These are phyloP conservation scores for Tolypocladium inflatum DNA, from an alignment of 2,329 filamentous ascomycete genomes.

Conservation along the genomic window DNA sequence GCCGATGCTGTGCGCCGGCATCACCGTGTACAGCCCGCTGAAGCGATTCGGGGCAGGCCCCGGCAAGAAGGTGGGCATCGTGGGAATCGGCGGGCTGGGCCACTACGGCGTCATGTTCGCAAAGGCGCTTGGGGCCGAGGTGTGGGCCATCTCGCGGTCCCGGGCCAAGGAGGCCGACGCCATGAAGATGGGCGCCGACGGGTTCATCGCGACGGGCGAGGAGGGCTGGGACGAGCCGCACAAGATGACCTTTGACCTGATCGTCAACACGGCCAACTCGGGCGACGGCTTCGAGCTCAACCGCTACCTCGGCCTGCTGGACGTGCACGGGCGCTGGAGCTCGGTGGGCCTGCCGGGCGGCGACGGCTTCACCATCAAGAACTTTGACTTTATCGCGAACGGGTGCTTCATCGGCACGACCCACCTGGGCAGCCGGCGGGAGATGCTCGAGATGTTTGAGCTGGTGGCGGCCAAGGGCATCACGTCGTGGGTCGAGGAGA, in stretches of 20 bases:
- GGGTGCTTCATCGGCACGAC: slow-evolving; percentile 64
- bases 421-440: slow-evolving; percentile 60
- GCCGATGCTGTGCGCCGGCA: slow-evolving; percentile 76
- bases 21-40: slow-evolving; percentile 72
- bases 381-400: slow-evolving; percentile 66
- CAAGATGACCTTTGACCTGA: slow-evolving; percentile 61
- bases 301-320: slow-evolving; percentile 69
- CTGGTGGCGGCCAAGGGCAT: slow-evolving; percentile 61
- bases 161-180: slow-evolving; percentile 53
- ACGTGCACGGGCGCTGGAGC: slow-evolving; percentile 74
- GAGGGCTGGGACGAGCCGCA: slow-evolving; percentile 48
- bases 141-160: slow-evolving; percentile 51
- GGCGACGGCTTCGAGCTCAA: slow-evolving; percentile 53
- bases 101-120: slow-evolving; percentile 64
- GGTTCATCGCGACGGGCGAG: slow-evolving; percentile 49
- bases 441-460: slow-evolving; percentile 64
- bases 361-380: slow-evolving; percentile 59
- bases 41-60: slow-evolving; percentile 66
- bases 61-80: slow-evolving; percentile 69
- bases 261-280: slow-evolving; percentile 65
- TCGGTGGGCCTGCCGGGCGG: slow-evolving; percentile 74
- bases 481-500: slow-evolving; percentile 61
- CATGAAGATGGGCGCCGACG: slow-evolving; percentile 48
- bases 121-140: slow-evolving; percentile 55
- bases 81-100: slow-evolving; percentile 63